Evolutionary conservation across 371 early-diverging fungal species (phyloP), one percentile per base, ranked within the genome.

Genomic region (Mortierella sp.): DNA sequence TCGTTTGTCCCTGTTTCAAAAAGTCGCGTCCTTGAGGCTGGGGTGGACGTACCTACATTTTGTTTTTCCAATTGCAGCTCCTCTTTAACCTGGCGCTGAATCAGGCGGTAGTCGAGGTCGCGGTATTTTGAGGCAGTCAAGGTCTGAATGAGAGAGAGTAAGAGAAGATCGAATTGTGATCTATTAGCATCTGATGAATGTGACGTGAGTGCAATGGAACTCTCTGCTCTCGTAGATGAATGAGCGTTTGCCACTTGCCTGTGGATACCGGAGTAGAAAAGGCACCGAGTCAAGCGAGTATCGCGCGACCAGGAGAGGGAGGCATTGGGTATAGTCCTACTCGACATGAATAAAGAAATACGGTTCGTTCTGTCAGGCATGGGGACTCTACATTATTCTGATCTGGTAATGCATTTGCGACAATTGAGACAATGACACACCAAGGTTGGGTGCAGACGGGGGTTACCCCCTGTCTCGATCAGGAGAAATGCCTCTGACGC

Each of bases 81-180:
- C 57, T 81, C 83, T 40, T 76, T 75, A 39, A 72, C 77, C 39
- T 81, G 83, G 47, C 77, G 83, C 35, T 81, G 83, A n/a, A 81
- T 67, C 26, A 76, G 35, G 9, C 64, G 37, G 45, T 70, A 81
- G 55, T 81, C 73, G 28, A 81, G 60, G 14, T 73, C 43, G 47
- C 66, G 16, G 68, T 73, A 81, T 40, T 57, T 66, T 5, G 76
- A 20, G 9, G 63, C 70, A 2, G 45, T 70, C 22, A 65, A 63
- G 16, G 77, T 64, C 83, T 81, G 51, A 8, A 24, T 16, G 9
- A 35, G 35, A 35, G 35, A 35, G 51, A 22, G 37, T 20, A 3
- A 28, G 39, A 26, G 4, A 30, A 12, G 43, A 47, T 59, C 5
- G 37, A 32, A 28, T 22, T 28, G 26, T 5, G 40, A 37, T 20